Conservation (phyloP, 1,284 basidiomycete genomes). For the Gomphus bonarii region DNA sequence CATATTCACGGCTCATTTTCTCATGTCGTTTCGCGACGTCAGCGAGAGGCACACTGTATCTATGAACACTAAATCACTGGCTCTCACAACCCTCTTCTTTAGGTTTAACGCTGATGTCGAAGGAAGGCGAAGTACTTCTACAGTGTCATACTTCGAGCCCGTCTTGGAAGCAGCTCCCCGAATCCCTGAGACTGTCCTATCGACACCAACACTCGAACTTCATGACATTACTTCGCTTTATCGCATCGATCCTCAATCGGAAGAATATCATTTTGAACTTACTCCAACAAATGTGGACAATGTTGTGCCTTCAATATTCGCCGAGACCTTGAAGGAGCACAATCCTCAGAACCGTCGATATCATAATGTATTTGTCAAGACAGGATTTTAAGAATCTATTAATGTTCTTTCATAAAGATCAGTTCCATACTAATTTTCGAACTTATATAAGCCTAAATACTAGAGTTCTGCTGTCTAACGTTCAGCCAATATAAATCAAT, state of each 20-base stretch:
- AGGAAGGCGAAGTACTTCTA: neutral
- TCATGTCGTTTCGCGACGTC: constrained; percentile 1
- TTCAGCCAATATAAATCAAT: too few relatives aligned
- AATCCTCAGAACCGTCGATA: too few relatives aligned
- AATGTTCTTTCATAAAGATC: too few relatives aligned
- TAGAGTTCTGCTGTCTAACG: too few relatives aligned
- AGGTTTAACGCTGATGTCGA: neutral
- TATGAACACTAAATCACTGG: neutral
- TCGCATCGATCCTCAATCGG: neutral
- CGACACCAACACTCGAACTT: neutral
- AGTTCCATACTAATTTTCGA: too few relatives aligned
- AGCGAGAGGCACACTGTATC: neutral
- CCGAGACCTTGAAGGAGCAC: too few relatives aligned
- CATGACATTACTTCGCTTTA: neutral
- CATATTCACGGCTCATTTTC: constrained; percentile 1
- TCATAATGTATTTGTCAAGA: too few relatives aligned
- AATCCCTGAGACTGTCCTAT: neutral
- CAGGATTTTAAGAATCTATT: too few relatives aligned
- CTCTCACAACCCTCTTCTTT: neutral
- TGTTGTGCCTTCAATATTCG: neutral
- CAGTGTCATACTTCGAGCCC: neutral
- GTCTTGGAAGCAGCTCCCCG: neutral
- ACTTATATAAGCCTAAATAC: too few relatives aligned
- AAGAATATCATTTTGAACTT: neutral
- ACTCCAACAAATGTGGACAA: neutral